Evolutionary conservation across 2,329 filamentous ascomycete genomes (phyloP).

Genomic region (Fusarium vanettenii): DNA sequence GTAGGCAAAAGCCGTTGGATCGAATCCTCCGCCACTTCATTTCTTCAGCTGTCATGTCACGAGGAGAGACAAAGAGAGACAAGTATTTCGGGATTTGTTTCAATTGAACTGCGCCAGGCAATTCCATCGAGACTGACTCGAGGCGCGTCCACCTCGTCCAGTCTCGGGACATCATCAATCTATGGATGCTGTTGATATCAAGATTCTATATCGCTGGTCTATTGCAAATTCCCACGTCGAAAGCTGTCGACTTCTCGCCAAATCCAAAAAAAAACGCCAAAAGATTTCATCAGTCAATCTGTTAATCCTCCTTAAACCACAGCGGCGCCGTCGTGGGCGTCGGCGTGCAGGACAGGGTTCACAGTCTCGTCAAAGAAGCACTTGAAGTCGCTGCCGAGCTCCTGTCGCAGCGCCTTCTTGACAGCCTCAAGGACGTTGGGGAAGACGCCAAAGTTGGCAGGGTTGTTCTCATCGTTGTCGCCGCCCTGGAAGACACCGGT

Average conservation of each 20-base stretch:
- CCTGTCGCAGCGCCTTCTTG: slow-evolving; percentile 69
- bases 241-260: slow-evolving; percentile 26
- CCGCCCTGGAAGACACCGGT: slow-evolving; percentile 84
- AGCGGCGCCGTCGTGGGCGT: slow-evolving; percentile 39
- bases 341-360: slow-evolving; percentile 71
- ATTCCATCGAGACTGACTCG: slow-evolving; percentile 14
- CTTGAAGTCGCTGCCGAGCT: slow-evolving; percentile 80
- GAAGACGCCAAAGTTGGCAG: slow-evolving; percentile 82
- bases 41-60: neutral
- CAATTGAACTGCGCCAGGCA: slow-evolving; percentile 37
- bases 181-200: slow-evolving; percentile 37
- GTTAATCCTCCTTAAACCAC: slow-evolving; percentile 27
- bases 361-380: slow-evolving; percentile 78
- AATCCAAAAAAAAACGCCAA: slow-evolving; percentile 27
- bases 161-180: slow-evolving; percentile 17
- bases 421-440: slow-evolving; percentile 78
- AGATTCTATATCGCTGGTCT: slow-evolving; percentile 39
- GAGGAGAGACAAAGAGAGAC: neutral
- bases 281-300: slow-evolving; percentile 9
- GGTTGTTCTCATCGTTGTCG: slow-evolving; percentile 81
- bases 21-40: neutral
- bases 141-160: neutral
- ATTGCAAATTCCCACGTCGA: slow-evolving; percentile 35
- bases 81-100: slow-evolving; percentile 30
- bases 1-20: neutral